Base-by-base conservation (phyloP, 306 rosid species). In the Prosopis cineraria region DNA sequence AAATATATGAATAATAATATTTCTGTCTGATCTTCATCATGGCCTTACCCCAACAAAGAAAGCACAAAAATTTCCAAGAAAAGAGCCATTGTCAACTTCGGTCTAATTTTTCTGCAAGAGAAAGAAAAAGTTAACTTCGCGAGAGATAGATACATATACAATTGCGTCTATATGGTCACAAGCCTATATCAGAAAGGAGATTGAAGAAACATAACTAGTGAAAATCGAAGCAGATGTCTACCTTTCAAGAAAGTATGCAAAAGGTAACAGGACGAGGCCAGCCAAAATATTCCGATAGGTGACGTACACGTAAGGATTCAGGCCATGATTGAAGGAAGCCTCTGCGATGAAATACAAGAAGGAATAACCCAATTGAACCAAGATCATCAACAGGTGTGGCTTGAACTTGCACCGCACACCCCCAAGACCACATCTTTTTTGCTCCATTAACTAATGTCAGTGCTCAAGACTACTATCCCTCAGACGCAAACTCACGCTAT, bases 221-320 rank as follows among this genome's bases (percentile, higher is more conserved):
- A 7, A 20, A 52, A 52, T 8, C 4, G 4, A 50, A n/a, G 25
- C n/a, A n/a, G n/a, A n/a, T n/a, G n/a, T n/a, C 0, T n/a, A 20
- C 90, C 91, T 81, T 79, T 90, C 91, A 3, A 87, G 85, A 66
- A 85, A 77, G 70, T 82, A 90, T 47, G 93, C 93, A 50, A 90
- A 81, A 40, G 93, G 91, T 37, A 87, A 52, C 63, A 85, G 73
- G 33, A 64, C 76, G 0, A 87, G 31, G 6, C 79, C 85, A 7
- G 82, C 69, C 0, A 84, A 80, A 13, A 85, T 29, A 47, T 85
- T 87, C 10, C 91, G 79, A 31, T 87, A 85, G 68, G 59, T 20
- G 20, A 22, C 29, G 9, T 52, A 20, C 12, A 52, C 29, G 11
- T 20, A 22, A 20, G 59, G 29, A 52, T 52, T 52, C 29, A 52